Evolutionary conservation across 2,329 filamentous ascomycete genomes (phyloP), one percentile per base, ranked within the genome.

Genomic region (Onygenales sp.): DNA sequence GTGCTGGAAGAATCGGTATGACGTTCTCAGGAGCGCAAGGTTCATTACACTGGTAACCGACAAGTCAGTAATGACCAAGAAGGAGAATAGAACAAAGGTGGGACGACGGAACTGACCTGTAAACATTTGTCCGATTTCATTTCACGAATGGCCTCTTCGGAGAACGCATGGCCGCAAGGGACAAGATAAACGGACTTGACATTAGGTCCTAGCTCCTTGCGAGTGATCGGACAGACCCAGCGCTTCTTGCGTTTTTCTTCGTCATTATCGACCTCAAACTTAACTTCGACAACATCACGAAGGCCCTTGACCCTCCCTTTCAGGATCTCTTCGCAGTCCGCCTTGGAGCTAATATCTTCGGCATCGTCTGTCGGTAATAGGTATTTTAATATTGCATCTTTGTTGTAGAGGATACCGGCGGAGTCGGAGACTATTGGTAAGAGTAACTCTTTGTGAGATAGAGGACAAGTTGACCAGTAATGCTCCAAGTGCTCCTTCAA

Each of bases 101-200:
- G 31, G 14, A 43, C 31, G 14, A 51, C n/a, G 27, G 2, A 48
- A 56, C 73, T 52, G 63, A 79, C 78, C 69, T 78, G 72, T 57
- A 82, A 65, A 60, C 82, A 85, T 58, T 74, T 76, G 58, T 87
- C 85, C 2, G 73, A 78, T 27, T 77, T 76, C n/a, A 94, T 82
- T 69, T 93, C 87, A 60, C 85, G 87, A 59, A 97, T 84, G 7
- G 90, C 89, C 51, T 84, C 83, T 57, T 94, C 90, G 0, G 89
- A 85, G 70, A 97, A 97, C 0, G 89, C 91, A 74, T 98, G 94
- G 0, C 93, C 94, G 64, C 93, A 98, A 0, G 93, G 93, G 4
- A 97, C 88, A 2, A 98, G 64, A 63, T 97, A 98, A 1, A 95
- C 89, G 0, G 89, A 79, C 69, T 86, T 92, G 13, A 85, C 84